These are phyloP conservation scores for Colletotrichum gloeosporioides DNA, from an alignment of 2,329 filamentous ascomycete genomes.

Conservation along the genomic window DNA sequence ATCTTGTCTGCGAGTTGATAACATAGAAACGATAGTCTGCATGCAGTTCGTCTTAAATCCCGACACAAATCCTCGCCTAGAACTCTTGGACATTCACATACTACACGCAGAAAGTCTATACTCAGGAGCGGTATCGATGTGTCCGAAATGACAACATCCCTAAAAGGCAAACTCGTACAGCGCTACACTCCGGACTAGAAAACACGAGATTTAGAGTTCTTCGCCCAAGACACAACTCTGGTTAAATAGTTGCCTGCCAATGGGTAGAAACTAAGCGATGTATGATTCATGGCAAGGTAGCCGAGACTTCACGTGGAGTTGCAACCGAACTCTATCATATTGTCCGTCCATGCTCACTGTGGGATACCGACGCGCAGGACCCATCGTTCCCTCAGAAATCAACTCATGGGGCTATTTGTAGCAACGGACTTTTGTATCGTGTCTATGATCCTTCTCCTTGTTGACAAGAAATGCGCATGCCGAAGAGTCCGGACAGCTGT, in stretches of 20 bases:
- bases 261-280: neutral
- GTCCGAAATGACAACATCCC: neutral
- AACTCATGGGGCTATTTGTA: neutral
- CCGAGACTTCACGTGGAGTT: neutral
- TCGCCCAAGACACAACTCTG: neutral
- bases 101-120: too few species aligned
- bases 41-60: neutral
- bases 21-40: neutral
- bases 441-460: neutral
- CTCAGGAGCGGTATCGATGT: too few species aligned
- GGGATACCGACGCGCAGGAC: neutral
- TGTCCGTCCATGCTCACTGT: neutral
- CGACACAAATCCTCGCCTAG: neutral
- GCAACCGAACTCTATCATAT: neutral
- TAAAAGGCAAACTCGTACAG: neutral
- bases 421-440: neutral
- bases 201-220: neutral
- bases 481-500: neutral
- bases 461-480: neutral
- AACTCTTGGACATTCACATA: neutral
- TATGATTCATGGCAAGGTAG: neutral
- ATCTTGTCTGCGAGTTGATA: neutral
- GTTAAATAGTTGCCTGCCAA: neutral
- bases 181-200: neutral
- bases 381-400: neutral